These are phyloP conservation scores for Cladosporium oxysporum DNA, from an alignment of 2,329 filamentous ascomycete species.

Conservation along the genomic window DNA sequence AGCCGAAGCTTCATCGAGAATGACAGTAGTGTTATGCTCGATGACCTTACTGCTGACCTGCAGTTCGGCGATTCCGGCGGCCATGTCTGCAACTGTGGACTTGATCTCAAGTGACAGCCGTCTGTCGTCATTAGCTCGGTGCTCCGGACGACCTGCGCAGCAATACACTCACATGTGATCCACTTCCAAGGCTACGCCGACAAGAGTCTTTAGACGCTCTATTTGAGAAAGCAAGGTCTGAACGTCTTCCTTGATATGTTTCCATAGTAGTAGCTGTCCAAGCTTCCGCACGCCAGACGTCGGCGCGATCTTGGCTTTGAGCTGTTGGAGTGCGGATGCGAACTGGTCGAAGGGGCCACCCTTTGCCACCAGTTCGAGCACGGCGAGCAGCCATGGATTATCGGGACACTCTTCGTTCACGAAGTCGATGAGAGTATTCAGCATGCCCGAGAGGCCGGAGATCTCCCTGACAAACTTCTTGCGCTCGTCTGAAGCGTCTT, in stretches of 20 bases:
- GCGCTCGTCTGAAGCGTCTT: constrained; percentile 3
- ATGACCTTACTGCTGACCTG: neutral
- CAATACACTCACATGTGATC: constrained; percentile 1
- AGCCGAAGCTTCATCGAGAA: neutral
- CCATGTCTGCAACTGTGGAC: neutral
- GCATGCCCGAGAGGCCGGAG: neutral
- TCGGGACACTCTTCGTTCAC: neutral
- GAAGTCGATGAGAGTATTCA: neutral
- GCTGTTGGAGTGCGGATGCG: neutral
- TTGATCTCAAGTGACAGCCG: neutral
- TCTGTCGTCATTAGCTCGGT: neutral
- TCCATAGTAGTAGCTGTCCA: neutral
- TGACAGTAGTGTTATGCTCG: neutral
- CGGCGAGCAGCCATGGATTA: neutral
- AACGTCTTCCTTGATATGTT: neutral
- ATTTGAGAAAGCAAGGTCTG: neutral
- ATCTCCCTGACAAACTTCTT: constrained; percentile 1
- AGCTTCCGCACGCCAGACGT: neutral
- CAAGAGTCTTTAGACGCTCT: constrained; percentile 4
- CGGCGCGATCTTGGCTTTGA: neutral
- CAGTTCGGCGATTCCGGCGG: neutral
- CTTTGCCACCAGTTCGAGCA: neutral
- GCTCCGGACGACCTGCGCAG: neutral
- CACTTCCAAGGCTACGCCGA: neutral
- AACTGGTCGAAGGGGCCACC: neutral